A percentile compares a stretch with the other conserved stretches of the same genome.
These are phyloP conservation scores for Nemania sp. DNA, from an alignment of 2,329 filamentous ascomycete genomes.

Conservation along the genomic window DNA sequence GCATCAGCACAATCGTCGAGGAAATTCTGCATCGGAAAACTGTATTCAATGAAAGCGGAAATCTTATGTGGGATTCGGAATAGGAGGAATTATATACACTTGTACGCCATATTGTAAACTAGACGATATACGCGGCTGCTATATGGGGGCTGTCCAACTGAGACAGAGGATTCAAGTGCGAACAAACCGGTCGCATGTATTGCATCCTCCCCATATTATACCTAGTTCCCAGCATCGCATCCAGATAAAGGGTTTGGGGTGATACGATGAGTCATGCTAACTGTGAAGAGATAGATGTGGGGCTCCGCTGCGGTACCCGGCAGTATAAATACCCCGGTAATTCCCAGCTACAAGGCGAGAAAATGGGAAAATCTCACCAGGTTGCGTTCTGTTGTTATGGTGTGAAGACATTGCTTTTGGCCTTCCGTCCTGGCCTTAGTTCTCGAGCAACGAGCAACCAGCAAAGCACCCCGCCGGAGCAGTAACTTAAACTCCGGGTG, in stretches of 20 bases:
- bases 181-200: background rate
- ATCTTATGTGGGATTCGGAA: conserved; percentile 43
- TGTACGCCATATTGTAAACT: conserved; percentile 22
- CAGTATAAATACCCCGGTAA: conserved; percentile 36
- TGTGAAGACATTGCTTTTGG: conserved; percentile 15
- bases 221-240: too few relatives aligned
- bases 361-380: conserved; percentile 15
- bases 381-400: conserved; percentile 22
- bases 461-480: conserved; percentile 23
- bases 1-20: conserved; percentile 66
- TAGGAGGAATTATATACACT: conserved; percentile 4
- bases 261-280: conserved; percentile 24
- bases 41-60: conserved; percentile 47
- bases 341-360: conserved; percentile 24
- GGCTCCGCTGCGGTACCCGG: conserved; percentile 3
- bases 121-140: conserved; percentile 6
- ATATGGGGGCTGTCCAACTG: background rate
- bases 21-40: conserved; percentile 71
- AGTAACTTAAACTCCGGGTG: conserved; percentile 10
- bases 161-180: too few relatives aligned
- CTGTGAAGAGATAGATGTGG: conserved; percentile 17
- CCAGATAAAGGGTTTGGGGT: too few relatives aligned
- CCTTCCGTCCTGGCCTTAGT: conserved; percentile 26
- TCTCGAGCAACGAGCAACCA: conserved; percentile 10
- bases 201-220: background rate